These are phyloP conservation scores for Xylaria sp. DNA, from an alignment of 2,329 filamentous ascomycete genomes.

Conservation along the genomic window DNA sequence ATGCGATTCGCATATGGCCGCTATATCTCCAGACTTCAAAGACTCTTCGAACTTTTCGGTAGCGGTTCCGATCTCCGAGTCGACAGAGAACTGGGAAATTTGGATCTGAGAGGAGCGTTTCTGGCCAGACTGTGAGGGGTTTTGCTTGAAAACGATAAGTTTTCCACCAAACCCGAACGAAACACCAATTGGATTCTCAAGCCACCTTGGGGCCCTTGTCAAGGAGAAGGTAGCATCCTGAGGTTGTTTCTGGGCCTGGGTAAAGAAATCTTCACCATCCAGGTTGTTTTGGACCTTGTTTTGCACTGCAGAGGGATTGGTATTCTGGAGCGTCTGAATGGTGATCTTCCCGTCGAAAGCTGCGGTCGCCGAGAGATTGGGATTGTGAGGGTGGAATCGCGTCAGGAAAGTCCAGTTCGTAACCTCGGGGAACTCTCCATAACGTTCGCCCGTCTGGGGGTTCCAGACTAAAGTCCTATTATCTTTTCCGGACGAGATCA, in stretches of 20 bases:
- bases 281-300: constrained; percentile 67
- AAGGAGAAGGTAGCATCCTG: constrained; percentile 90
- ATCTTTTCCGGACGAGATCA: constrained; percentile 95
- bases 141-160: constrained; percentile 72
- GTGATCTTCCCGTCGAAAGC: constrained; percentile 97
- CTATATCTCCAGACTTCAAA: constrained; percentile 75
- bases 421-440: constrained; percentile 93
- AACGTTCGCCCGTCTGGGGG: constrained; percentile 82
- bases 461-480: constrained; percentile 97
- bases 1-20: constrained; percentile 77
- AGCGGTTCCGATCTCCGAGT: constrained; percentile 79
- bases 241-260: constrained; percentile 87
- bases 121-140: constrained; percentile 62
- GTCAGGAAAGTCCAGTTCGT: constrained; percentile 99
- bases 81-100: constrained; percentile 87
- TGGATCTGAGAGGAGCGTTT: constrained; percentile 73
- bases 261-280: constrained; percentile 96
- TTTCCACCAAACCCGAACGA: constrained; percentile 97
- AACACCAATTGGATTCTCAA: constrained; percentile 80
- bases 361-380: constrained; percentile 88
- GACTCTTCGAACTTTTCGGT: constrained; percentile 87
- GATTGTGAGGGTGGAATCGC: constrained; percentile 90
- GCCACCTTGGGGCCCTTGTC: constrained; percentile 84
- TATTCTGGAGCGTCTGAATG: constrained; percentile 92
- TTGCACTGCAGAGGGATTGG: constrained; percentile 75